Percentiles rank a stretch among this genome's conserved stretches.
These are phyloP conservation scores for Penicillium sp. DNA, from an alignment of 2,329 filamentous ascomycete genomes.

Conservation along the genomic window DNA sequence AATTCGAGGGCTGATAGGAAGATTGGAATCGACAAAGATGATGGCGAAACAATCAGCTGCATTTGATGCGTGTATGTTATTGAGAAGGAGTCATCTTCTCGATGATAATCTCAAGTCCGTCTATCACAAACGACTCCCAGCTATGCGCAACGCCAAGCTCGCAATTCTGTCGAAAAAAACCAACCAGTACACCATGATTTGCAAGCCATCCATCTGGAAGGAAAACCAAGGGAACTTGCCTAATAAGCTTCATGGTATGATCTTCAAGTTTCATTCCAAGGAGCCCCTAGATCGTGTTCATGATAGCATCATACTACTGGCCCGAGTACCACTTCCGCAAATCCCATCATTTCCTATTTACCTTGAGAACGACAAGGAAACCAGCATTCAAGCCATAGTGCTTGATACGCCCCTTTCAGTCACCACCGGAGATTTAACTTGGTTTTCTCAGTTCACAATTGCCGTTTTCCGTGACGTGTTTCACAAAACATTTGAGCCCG, in stretches of 20 bases:
- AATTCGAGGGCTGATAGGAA: constrained; percentile 65
- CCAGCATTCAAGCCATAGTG: constrained; percentile 55
- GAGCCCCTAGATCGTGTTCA: constrained; percentile 59
- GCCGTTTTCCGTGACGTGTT: constrained; percentile 80
- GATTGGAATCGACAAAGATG: constrained; percentile 66
- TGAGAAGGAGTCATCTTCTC: constrained; percentile 67
- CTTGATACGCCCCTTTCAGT: constrained; percentile 37
- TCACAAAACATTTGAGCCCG: constrained; percentile 76
- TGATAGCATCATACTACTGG: constrained; percentile 69
- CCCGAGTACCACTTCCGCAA: constrained; percentile 62
- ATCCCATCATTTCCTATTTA: constrained; percentile 71
- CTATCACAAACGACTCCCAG: constrained; percentile 69
- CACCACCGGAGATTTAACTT: constrained; percentile 47
- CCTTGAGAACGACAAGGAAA: constrained; percentile 64
- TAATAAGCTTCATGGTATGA: constrained; percentile 58
- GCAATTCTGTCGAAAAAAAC: constrained; percentile 79
- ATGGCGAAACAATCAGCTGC: constrained; percentile 86
- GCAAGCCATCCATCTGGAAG: constrained; percentile 76
- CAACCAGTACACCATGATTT: constrained; percentile 71
- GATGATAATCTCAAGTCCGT: constrained; percentile 73
- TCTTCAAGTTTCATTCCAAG: constrained; percentile 60
- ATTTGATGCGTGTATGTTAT: constrained; percentile 73
- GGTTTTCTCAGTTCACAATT: constrained; percentile 72
- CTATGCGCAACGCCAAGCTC: constrained; percentile 82
- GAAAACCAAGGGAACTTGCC: constrained; percentile 48